Evolutionary conservation across 2,329 filamentous ascomycete species (phyloP).

Genomic region (Beauveria caledonica): DNA sequence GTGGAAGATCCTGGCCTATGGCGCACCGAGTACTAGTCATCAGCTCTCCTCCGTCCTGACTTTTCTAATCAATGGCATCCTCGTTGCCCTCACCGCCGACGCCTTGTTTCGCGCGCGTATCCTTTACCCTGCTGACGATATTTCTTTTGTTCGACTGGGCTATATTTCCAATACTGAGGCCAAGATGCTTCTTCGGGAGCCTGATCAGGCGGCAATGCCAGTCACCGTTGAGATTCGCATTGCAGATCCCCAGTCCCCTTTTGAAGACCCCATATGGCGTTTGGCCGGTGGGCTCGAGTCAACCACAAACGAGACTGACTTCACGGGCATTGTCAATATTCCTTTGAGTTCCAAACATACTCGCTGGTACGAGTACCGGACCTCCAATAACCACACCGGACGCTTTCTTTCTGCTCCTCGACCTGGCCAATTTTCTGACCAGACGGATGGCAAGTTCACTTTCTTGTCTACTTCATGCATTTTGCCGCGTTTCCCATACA

Average conservation of each 20-base stretch:
- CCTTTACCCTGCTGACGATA: slow-evolving; percentile 61
- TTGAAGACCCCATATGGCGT: slow-evolving; percentile 57
- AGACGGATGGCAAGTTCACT: slow-evolving; percentile 64
- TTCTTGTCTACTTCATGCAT: slow-evolving; percentile 93
- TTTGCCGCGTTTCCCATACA: slow-evolving; percentile 85
- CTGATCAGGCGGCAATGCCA: slow-evolving; percentile 65
- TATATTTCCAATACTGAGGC: slow-evolving; percentile 77
- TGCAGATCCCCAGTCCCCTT: slow-evolving; percentile 41
- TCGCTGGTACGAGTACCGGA: slow-evolving; percentile 71
- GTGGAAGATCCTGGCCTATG: slow-evolving; percentile 62
- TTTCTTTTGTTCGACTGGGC: slow-evolving; percentile 81
- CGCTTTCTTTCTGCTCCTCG: slow-evolving; percentile 71
- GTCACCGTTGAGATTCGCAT: slow-evolving; percentile 60
- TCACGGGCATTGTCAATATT: slow-evolving; percentile 63
- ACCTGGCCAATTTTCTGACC: slow-evolving; percentile 52
- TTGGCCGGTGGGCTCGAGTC: slow-evolving; percentile 54
- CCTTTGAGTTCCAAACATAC: slow-evolving; percentile 57
- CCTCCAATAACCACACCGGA: slow-evolving; percentile 81
- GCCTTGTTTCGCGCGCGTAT: slow-evolving; percentile 66
- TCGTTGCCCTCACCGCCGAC: slow-evolving; percentile 66
- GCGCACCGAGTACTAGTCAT: slow-evolving; percentile 66
- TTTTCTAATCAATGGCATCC: slow-evolving; percentile 61
- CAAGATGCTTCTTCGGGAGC: slow-evolving; percentile 77
- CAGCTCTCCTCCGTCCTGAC: slow-evolving; percentile 57
- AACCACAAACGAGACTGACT: slow-evolving; percentile 74